Conservation (phyloP, 2,329 filamentous ascomycete species). For the Calonectria crousiana region DNA sequence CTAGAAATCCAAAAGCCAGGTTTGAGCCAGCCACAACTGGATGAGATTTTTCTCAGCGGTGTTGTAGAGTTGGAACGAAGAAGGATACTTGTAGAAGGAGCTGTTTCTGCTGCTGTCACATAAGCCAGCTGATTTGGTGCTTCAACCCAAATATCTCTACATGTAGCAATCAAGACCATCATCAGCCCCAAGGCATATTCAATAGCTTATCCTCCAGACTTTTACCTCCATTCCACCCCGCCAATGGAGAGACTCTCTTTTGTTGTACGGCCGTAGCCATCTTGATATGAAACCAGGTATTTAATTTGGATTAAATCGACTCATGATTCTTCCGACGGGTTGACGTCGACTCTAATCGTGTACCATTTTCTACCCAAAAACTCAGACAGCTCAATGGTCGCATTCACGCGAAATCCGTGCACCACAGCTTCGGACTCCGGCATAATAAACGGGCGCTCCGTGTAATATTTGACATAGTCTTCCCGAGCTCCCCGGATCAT, state of each 20-base stretch:
- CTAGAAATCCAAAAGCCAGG: neutral
- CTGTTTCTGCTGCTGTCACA: neutral
- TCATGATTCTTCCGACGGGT: neutral
- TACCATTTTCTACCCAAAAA: conserved; percentile 9
- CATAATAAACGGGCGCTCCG: neutral
- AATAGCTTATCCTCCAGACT: too few relatives aligned
- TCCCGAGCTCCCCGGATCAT: neutral
- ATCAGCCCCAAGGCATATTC: neutral
- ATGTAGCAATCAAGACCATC: too few relatives aligned
- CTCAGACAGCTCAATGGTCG: neutral
- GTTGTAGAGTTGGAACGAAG: neutral
- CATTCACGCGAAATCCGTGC: neutral
- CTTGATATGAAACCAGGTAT: neutral
- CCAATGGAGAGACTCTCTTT: neutral
- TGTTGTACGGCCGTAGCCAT: neutral
- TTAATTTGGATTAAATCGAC: neutral
- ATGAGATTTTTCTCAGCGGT: neutral
- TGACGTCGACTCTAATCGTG: neutral
- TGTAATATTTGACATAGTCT: neutral
- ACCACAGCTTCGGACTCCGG: neutral
- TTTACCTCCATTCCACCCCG: neutral
- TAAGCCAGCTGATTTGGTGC: neutral
- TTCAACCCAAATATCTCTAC: too few relatives aligned
- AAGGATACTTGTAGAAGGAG: neutral
- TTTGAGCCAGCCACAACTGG: neutral